phyloP scores from a whole-genome alignment of 2,329 filamentous ascomycete genomes.

The Microcyclosporella mali region DNA sequence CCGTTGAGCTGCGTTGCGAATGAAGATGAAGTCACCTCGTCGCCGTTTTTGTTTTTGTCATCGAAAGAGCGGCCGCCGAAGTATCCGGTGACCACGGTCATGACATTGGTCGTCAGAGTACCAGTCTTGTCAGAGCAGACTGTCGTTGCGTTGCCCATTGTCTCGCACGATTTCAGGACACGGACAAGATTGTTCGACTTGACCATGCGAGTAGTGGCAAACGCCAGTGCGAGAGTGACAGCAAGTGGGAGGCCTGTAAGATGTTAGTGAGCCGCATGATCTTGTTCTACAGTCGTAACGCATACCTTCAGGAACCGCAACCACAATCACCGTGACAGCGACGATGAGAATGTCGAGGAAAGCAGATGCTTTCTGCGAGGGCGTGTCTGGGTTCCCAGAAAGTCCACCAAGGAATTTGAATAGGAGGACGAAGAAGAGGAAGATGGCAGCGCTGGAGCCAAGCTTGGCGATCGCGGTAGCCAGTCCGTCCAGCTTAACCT shows the following conservation, averaged over 20 bases:
- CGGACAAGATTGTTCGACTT: constrained; percentile 67
- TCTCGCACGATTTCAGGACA: constrained; percentile 60
- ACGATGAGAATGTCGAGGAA: constrained; percentile 60
- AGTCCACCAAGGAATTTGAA: constrained; percentile 75
- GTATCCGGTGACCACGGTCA: constrained; percentile 69
- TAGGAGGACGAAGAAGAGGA: constrained; percentile 78
- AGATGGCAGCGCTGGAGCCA: constrained; percentile 66
- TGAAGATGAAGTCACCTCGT: constrained; percentile 47
- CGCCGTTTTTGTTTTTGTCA: constrained; percentile 34
- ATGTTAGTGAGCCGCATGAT: too few species aligned
- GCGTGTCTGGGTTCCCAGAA: constrained; percentile 45
- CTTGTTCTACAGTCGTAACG: too few species aligned
- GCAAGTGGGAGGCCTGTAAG: constrained; percentile 51
- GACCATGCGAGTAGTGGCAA: constrained; percentile 60
- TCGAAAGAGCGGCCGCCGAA: constrained; percentile 47
- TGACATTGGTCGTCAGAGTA: constrained; percentile 67
- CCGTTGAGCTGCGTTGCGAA: constrained; percentile 48
- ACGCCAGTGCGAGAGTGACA: constrained; percentile 61
- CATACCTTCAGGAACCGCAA: constrained; percentile 56
- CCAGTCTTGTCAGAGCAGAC: constrained; percentile 78
- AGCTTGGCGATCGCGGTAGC: constrained; percentile 74
- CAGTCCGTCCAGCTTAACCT: constrained; percentile 70
- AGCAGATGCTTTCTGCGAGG: constrained; percentile 69
- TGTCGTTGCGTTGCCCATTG: constrained; percentile 66
- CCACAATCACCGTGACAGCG: constrained; percentile 60